Evolutionary conservation across 1,284 basidiomycete genomes (phyloP).

Genomic region (Kalmanozyma brasiliensis): DNA sequence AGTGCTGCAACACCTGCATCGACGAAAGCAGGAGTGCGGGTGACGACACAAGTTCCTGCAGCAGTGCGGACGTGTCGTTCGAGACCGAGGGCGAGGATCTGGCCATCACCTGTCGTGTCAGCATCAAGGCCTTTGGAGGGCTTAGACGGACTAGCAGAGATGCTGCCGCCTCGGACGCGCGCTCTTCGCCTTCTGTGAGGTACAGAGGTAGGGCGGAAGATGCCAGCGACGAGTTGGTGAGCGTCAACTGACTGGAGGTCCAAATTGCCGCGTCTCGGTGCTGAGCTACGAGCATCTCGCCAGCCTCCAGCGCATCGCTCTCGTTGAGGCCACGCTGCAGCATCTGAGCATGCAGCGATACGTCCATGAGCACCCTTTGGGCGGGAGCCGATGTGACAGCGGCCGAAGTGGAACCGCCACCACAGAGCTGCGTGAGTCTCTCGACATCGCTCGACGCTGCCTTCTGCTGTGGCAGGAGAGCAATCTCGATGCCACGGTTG

Average conservation of each 20-base stretch:
- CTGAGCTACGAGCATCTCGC: background rate
- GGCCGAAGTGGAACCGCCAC: background rate
- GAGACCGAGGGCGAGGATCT: conserved; percentile 10
- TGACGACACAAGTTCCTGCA: conserved; percentile 25
- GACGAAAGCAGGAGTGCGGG: conserved; percentile 1
- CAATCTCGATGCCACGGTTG: conserved; percentile 92
- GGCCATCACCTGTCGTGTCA: conserved; percentile 15
- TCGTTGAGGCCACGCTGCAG: conserved; percentile 22
- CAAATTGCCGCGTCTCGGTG: conserved; percentile 21
- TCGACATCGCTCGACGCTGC: conserved; percentile 20
- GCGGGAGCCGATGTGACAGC: background rate
- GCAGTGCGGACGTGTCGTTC: background rate
- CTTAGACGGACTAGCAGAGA: conserved; percentile 25
- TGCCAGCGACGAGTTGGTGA: conserved; percentile 33
- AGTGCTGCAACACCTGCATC: conserved; percentile 3
- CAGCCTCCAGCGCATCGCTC: background rate
- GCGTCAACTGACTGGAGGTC: conserved; percentile 18
- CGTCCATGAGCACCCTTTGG: conserved; percentile 35
- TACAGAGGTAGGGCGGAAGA: conserved; percentile 20
- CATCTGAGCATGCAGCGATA: conserved; percentile 19
- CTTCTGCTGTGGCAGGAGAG: conserved; percentile 26
- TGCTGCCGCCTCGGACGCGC: conserved; percentile 15
- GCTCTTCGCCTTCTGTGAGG: conserved; percentile 5
- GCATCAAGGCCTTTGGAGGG: conserved; percentile 15
- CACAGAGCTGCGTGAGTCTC: conserved; percentile 27